Conservation (phyloP, 805 yeast genomes). For the Metschnikowia orientalis region DNA sequence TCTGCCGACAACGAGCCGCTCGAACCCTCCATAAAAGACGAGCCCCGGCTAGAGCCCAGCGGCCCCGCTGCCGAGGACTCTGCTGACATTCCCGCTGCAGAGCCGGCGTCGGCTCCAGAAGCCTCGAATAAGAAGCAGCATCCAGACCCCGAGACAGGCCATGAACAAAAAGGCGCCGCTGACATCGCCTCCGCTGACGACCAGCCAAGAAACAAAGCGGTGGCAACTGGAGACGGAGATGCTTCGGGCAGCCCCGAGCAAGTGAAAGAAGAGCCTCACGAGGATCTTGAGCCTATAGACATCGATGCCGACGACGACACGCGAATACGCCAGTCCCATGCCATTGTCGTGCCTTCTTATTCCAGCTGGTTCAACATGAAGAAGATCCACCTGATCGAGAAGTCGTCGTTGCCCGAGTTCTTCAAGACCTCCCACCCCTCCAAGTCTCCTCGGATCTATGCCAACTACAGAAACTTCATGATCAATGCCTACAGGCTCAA, state of each 20-base stretch:
- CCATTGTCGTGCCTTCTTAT: constrained; percentile 82
- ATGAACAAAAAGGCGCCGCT: not conserved
- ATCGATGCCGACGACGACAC: constrained; percentile 16
- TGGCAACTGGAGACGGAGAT: not conserved
- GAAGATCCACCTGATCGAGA: constrained; percentile 71
- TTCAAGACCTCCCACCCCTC: constrained; percentile 67
- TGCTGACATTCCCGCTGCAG: not conserved
- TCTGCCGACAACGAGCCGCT: too few relatives aligned
- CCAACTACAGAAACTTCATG: constrained; percentile 83
- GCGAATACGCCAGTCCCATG: constrained; percentile 63
- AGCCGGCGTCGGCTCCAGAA: not conserved
- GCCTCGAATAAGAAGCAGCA: not conserved
- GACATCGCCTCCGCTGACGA: too few relatives aligned
- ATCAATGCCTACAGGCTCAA: constrained; percentile 81
- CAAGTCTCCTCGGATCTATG: constrained; percentile 78
- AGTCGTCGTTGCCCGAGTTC: constrained; percentile 82
- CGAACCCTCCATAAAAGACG: too few relatives aligned
- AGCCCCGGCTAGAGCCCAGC: too few relatives aligned
- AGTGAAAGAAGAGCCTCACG: not conserved
- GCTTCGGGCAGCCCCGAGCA: not conserved
- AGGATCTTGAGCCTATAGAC: constrained; percentile 5
- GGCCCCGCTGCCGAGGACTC: not conserved
- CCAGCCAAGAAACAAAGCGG: not conserved
- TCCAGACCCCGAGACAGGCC: not conserved
- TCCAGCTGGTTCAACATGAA: constrained; percentile 79